Base-by-base conservation (phyloP, 257 asterid species). In the Prunella vulgaris region DNA sequence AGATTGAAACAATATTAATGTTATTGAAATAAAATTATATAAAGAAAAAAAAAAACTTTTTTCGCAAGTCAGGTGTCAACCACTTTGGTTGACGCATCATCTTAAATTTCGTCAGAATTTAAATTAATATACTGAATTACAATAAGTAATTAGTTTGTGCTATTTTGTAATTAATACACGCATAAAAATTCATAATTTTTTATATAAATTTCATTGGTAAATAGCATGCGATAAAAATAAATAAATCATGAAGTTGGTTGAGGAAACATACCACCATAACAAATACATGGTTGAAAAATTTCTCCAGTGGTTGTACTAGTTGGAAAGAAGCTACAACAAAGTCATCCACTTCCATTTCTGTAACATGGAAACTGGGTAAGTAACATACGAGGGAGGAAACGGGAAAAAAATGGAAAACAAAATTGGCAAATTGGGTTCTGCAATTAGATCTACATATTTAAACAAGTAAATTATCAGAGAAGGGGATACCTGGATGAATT, bases 301-400 rank as follows among this genome's bases (percentile, higher is more conserved):
- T 88, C 37, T 90, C 97, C 46, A 93, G 83, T 32, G 99, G 97
- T 68, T 86, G 88, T 64, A 93, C 53, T 5, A 93, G 86, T 70
- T 42, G 58, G 61, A 74, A 35, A 59, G 99, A 93, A 66, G 82
- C 84, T 79, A 88, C 88, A 17, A 90, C 84, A 79, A 93, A 93
- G 75, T 82, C 94, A 83, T 93, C 95, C 70, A 93, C 95, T 77
- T 90, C 98, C 92, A 90, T 90, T 65, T 80, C 98, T 90, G 84
- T 18, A 69, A 54, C 30, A 69, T 44, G 54, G 67, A 66, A 38
- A 49, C 15, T 17, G 17, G 67, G 52, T 24, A 49, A 74, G 68
- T 17, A n/a, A 72, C 32, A n/a, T 6, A 42, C 12, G 25, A 44
- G 28, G 64, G 35, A 49, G 73, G 59, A 9, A 20, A 35, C 7